Percentiles rank a stretch among this genome's conserved stretches.
These are phyloP conservation scores for Talaromyces pinophilus DNA, from an alignment of 2,329 filamentous ascomycete genomes.

Conservation along the genomic window DNA sequence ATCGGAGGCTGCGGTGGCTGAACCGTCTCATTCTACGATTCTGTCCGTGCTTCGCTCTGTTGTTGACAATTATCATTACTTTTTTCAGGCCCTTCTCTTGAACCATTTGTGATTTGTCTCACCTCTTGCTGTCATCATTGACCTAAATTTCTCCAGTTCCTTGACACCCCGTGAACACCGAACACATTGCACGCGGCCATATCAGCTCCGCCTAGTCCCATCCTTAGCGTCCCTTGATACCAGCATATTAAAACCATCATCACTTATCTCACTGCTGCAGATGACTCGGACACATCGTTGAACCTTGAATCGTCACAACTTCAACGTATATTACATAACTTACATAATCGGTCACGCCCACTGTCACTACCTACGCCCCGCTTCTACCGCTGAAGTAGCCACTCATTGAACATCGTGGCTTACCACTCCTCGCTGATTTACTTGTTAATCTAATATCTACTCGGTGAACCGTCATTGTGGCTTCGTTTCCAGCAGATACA, in stretches of 20 bases:
- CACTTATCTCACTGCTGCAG: constrained; percentile 8
- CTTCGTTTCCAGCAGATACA: constrained; percentile 16
- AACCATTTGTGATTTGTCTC: not conserved
- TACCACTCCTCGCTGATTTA: constrained; percentile 2
- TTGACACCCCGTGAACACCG: not conserved
- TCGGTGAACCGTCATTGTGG: constrained; percentile 22
- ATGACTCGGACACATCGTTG: constrained; percentile 11
- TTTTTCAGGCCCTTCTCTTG: not conserved
- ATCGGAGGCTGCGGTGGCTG: not conserved
- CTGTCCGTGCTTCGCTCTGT: not conserved
- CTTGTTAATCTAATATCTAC: not conserved
- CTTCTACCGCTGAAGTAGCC: constrained; percentile 11
- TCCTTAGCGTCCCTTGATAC: constrained; percentile 13
- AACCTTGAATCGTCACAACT: not conserved
- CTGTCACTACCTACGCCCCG: not conserved
- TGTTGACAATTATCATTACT: not conserved
- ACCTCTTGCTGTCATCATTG: not conserved
- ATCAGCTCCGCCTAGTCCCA: constrained; percentile 14
- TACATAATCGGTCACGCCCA: constrained; percentile 3
- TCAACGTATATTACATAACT: not conserved
- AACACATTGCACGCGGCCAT: constrained; percentile 11
- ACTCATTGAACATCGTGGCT: constrained; percentile 7
- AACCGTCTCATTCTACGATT: not conserved
- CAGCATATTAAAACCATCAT: constrained; percentile 6
- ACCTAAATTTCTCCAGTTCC: not conserved